Base-by-base conservation (phyloP, 495 filamentous ascomycete genomes). In the Trichoderma gamsii region DNA sequence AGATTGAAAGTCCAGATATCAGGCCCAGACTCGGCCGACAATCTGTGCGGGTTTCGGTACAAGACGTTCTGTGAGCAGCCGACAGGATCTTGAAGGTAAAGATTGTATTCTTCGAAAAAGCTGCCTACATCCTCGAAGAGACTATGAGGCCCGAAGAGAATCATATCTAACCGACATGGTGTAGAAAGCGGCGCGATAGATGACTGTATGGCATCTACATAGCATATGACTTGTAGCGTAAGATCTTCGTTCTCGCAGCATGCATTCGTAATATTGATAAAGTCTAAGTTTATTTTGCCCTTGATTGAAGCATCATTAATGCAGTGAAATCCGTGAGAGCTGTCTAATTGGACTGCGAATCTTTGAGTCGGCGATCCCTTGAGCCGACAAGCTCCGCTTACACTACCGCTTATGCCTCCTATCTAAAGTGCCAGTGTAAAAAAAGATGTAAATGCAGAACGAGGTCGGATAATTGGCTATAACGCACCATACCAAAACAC, bases 31-130 rank as follows among this genome's bases (percentile, higher is more conserved):
- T 27, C 27, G 51, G 71, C 66, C 2, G 80, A 78, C 5, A 83
- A 74, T n/a, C 73, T 68, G 27, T 83, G 81, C 2, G 81, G 81
- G 70, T 83, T 83, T 41, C 71, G 75, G 69, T 83, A 83, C 29
- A 41, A 70, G 1, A 76, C 74, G 41, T 82, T 72, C 29, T 64
- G 41, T 29, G 74, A 35, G 63, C 78, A 79, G 6, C 61, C 51
- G 2, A 51, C 16, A 11, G 81, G 81, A 64, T 82, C 77, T 70
- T 83, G 81, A 23, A 84, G 66, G 67, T 76, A 80, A 6, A 77
- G 63, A 0, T 75, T 70, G 51, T 74, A 70, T 2, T 73, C 69
- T 4, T 74, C 67, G 9, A 81, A 73, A 46, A 74, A 82, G 3
- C 67, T 52, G 13, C 77, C 76, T 43, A 82, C 63, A 11, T 73